These are phyloP conservation scores for Balakata baccata DNA, from an alignment of 345 rosid genomes.

Conservation along the genomic window DNA sequence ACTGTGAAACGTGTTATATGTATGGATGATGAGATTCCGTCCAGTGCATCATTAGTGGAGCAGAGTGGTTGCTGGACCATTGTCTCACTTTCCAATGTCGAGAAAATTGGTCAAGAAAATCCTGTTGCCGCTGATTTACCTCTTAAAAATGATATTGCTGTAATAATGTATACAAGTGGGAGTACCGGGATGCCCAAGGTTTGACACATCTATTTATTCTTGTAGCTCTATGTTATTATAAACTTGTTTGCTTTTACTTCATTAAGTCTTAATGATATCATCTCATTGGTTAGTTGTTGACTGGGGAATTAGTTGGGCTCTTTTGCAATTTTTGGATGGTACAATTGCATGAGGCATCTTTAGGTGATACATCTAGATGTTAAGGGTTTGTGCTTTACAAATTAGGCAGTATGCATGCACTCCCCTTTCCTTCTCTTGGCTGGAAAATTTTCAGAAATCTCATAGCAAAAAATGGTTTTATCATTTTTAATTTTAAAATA, in stretches of 20 bases:
- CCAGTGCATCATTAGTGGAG: conserved; percentile 40
- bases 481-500: neutral
- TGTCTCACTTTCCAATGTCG: conserved; percentile 57
- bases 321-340: neutral
- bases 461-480: neutral
- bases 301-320: neutral
- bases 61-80: conserved; percentile 56
- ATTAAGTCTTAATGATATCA: conserved; percentile 1
- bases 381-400: neutral
- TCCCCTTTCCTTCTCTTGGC: neutral
- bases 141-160: conserved; percentile 73
- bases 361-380: neutral
- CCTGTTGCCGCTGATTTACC: conserved; percentile 72
- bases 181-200: conserved; percentile 99
- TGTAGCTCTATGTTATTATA: conserved; percentile 4
- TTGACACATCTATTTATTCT: conserved; percentile 18
- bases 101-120: conserved; percentile 70
- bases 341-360: neutral
- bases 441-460: neutral
- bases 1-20: conserved; percentile 79
- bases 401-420: neutral
- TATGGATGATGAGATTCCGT: conserved; percentile 75
- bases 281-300: conserved; percentile 1
- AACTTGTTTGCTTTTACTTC: conserved; percentile 7
- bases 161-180: conserved; percentile 99